Percentiles rank a stretch among this genome's conserved stretches.
phyloP scores from a whole-genome alignment of 345 rosid genomes.

The Populus pruinosa region DNA sequence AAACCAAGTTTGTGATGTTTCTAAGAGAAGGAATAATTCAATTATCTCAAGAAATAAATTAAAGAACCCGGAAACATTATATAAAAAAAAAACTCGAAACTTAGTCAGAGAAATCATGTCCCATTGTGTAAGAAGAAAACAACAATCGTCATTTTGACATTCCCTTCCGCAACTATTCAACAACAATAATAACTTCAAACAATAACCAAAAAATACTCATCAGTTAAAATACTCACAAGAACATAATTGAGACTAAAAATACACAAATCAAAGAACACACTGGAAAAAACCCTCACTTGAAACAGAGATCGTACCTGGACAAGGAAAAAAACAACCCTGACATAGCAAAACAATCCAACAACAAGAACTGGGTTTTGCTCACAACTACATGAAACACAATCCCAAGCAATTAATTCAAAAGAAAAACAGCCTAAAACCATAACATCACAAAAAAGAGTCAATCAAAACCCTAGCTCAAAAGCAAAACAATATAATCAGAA shows the following conservation, averaged over 20 bases:
- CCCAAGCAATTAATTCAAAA: neutral
- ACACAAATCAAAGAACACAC: neutral
- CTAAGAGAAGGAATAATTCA: neutral
- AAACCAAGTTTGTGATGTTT: slow-evolving; percentile 1
- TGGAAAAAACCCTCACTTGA: neutral
- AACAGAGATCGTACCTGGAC: neutral
- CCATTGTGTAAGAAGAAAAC: neutral
- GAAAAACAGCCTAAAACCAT: neutral
- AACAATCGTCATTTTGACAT: neutral
- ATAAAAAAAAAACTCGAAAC: neutral
- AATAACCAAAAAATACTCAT: neutral
- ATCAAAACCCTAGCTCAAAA: slow-evolving; percentile 7
- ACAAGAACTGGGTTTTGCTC: neutral
- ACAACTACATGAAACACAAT: neutral
- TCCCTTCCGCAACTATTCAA: neutral
- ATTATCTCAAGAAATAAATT: neutral
- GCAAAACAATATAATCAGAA: neutral
- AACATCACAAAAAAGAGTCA: neutral
- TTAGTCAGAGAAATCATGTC: neutral
- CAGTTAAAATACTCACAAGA: neutral
- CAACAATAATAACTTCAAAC: neutral
- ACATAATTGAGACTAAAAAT: neutral
- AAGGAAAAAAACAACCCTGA: neutral
- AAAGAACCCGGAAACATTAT: neutral
- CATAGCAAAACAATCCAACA: neutral